phyloP scores from a whole-genome alignment of 2,329 filamentous ascomycete genomes.

The Cladosporium cucumerinum region DNA sequence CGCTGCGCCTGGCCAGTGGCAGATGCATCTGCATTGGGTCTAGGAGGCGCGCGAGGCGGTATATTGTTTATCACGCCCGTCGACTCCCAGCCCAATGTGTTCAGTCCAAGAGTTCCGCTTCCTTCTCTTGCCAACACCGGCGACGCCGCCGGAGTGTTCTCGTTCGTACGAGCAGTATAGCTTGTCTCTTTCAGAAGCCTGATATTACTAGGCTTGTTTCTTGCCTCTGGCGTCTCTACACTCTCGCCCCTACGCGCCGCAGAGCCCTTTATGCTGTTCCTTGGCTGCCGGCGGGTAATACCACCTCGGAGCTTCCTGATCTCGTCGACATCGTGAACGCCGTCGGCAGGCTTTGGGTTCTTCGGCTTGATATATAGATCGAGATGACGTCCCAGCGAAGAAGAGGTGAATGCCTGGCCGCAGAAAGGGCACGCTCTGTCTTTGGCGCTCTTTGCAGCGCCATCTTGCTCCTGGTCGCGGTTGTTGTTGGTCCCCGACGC shows the following conservation, averaged over 20 bases:
- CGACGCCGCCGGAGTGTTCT: slow-evolving; percentile 22
- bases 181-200: slow-evolving; percentile 8
- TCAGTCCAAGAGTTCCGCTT: slow-evolving; percentile 36
- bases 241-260: slow-evolving; percentile 17
- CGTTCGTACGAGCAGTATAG: slow-evolving; percentile 18
- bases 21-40: slow-evolving; percentile 30
- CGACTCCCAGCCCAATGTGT: slow-evolving; percentile 67
- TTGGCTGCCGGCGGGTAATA: slow-evolving; percentile 82
- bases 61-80: slow-evolving; percentile 78
- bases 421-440: slow-evolving; percentile 89
- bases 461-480: background rate
- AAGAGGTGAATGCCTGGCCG: slow-evolving; percentile 85
- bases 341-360: slow-evolving; percentile 83
- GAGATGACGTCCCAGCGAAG: slow-evolving; percentile 86
- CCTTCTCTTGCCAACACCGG: slow-evolving; percentile 20
- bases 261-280: slow-evolving; percentile 40
- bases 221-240: background rate
- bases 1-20: slow-evolving; percentile 28
- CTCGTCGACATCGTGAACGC: slow-evolving; percentile 83
- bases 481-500: slow-evolving; percentile 9
- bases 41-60: slow-evolving; percentile 38
- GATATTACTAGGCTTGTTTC: background rate
- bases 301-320: slow-evolving; percentile 78
- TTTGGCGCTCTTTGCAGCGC: slow-evolving; percentile 47
- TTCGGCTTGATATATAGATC: slow-evolving; percentile 92